Conservation (phyloP, 2,329 filamentous ascomycete species). For the Lachnellula subtilissima region DNA sequence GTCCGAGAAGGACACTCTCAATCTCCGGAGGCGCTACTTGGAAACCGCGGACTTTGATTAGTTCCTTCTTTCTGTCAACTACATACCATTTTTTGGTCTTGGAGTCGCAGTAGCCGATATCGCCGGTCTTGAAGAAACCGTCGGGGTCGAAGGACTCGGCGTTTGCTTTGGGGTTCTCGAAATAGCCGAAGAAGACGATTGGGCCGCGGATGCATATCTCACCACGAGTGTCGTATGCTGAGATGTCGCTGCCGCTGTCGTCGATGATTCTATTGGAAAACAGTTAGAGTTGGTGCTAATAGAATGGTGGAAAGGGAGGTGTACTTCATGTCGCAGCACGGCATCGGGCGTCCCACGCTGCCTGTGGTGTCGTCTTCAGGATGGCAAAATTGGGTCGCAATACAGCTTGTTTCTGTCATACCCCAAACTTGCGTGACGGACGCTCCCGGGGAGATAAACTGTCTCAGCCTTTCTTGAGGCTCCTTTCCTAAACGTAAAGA, state of each 20-base stretch:
- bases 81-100: conserved; percentile 67
- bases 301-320: neutral
- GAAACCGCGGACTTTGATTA: conserved; percentile 42
- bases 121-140: conserved; percentile 68
- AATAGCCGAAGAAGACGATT: conserved; percentile 73
- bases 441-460: conserved; percentile 37
- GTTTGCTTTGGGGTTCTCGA: conserved; percentile 40
- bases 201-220: conserved; percentile 66
- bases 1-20: conserved; percentile 33
- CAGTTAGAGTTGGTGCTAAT: neutral
- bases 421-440: conserved; percentile 47
- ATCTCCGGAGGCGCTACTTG: conserved; percentile 42
- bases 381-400: conserved; percentile 19
- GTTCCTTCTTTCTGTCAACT: conserved; percentile 66
- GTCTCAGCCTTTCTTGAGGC: conserved; percentile 37
- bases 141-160: conserved; percentile 49
- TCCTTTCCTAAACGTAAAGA: conserved; percentile 35
- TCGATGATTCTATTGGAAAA: conserved; percentile 20
- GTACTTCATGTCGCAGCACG: conserved; percentile 34
- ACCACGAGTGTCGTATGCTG: conserved; percentile 27
- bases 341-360: conserved; percentile 43
- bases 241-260: conserved; percentile 24
- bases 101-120: conserved; percentile 57
- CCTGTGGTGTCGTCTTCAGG: conserved; percentile 49
- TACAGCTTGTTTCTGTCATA: conserved; percentile 43